A percentile compares a stretch with the other conserved stretches of the same genome.
phyloP scores from a whole-genome alignment of 768 basidiomycete species.

The Xanthoconium stramineum region DNA sequence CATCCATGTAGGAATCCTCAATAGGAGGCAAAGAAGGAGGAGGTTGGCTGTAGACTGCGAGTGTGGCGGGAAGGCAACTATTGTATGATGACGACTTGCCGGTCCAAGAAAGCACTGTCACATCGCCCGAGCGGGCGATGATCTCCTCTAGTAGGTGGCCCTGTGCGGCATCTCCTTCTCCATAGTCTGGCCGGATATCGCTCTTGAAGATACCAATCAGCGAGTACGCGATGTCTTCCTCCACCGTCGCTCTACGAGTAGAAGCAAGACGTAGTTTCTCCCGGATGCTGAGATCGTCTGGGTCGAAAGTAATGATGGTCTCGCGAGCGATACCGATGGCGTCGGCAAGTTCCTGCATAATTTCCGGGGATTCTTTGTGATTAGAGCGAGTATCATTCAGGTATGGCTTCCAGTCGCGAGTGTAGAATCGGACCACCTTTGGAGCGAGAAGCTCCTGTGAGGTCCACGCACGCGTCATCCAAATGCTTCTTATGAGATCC shows the following conservation, averaged over 20 bases:
- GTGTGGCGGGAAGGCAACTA: conserved; percentile 7
- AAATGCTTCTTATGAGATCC: conserved; percentile 3
- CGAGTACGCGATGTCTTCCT: conserved; percentile 9
- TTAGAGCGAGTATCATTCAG: not conserved
- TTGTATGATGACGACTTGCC: conserved; percentile 12
- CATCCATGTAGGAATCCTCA: not conserved
- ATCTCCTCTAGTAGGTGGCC: conserved; percentile 15
- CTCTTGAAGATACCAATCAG: conserved; percentile 10
- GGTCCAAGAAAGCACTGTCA: conserved; percentile 10
- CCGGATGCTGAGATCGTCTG: conserved; percentile 2
- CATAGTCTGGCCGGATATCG: conserved; percentile 1
- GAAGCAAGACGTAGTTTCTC: conserved; percentile 12
- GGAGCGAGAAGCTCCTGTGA: not conserved
- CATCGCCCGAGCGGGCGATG: conserved; percentile 3
- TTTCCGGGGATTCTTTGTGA: not conserved
- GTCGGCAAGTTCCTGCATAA: conserved; percentile 6
- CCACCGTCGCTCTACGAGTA: conserved; percentile 2
- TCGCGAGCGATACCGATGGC: conserved; percentile 4
- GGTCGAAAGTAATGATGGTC: conserved; percentile 3
- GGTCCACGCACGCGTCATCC: too few species aligned
- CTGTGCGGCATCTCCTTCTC: conserved; percentile 1
- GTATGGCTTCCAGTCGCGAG: not conserved
- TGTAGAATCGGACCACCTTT: not conserved
- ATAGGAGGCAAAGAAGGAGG: not conserved
- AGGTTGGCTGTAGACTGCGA: not conserved